A percentile compares a stretch with the other conserved stretches of the same genome.
phyloP scores from a whole-genome alignment of 805 yeast genomes.

The Teunomyces panamensis region DNA sequence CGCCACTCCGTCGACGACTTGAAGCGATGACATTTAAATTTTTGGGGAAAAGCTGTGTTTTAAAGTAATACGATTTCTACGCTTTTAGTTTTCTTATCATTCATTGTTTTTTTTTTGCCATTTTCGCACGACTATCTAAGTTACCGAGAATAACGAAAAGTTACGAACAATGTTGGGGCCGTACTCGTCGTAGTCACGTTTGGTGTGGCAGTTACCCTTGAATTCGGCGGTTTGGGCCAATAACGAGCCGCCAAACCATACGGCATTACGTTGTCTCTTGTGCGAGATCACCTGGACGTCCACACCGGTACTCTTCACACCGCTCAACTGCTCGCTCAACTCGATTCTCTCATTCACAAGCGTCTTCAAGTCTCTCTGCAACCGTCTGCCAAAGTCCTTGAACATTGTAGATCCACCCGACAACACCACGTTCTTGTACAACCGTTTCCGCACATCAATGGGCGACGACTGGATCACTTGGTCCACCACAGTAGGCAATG shows the following conservation, averaged over 20 bases:
- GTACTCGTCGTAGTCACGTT: conserved; percentile 94
- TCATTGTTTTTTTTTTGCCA: conserved; percentile 10
- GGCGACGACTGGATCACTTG: conserved; percentile 93
- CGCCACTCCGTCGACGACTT: conserved; percentile 47
- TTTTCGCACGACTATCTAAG: conserved; percentile 31
- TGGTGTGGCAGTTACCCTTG: conserved; percentile 93
- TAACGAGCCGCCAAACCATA: conserved; percentile 98
- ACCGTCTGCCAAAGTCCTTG: conserved; percentile 94
- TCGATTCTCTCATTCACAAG: conserved; percentile 88
- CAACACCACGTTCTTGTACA: conserved; percentile 91
- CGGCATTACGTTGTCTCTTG: conserved; percentile 97
- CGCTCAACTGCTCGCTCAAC: conserved; percentile 71
- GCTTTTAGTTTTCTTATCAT: background rate
- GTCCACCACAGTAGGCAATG: conserved; percentile 94
- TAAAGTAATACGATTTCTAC: no score
- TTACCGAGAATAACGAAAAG: conserved; percentile 90
- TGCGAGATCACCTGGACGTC: conserved; percentile 96
- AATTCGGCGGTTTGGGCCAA: conserved; percentile 97
- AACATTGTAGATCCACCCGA: conserved; percentile 99
- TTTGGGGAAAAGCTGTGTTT: background rate
- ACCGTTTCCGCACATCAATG: conserved; percentile 95
- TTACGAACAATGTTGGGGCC: conserved; percentile 98
- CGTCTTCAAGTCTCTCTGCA: conserved; percentile 88
- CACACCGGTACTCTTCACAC: conserved; percentile 84
- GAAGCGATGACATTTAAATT: conserved; percentile 24